These are phyloP conservation scores for Rhodotorula babjevae DNA, from an alignment of 768 basidiomycete genomes.

Conservation along the genomic window DNA sequence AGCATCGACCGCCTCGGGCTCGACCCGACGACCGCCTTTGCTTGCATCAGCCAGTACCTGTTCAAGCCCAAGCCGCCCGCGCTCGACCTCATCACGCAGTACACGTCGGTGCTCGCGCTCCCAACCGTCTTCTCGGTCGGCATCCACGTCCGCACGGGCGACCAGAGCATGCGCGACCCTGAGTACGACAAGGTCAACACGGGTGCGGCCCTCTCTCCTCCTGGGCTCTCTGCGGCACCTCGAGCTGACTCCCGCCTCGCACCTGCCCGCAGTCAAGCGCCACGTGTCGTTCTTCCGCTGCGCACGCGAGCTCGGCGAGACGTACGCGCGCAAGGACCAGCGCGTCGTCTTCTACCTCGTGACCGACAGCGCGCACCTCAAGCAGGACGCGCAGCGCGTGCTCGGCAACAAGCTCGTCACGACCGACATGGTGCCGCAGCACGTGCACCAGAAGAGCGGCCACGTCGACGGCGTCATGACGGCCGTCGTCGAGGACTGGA, in stretches of 20 bases:
- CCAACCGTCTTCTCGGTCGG: slow-evolving; percentile 32
- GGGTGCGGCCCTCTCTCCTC: neutral
- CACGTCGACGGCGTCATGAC: slow-evolving; percentile 32
- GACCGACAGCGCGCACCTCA: slow-evolving; percentile 28
- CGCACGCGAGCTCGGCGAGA: slow-evolving; percentile 29
- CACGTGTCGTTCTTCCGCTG: slow-evolving; percentile 34
- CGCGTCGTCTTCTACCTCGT: slow-evolving; percentile 31
- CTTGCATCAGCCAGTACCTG: slow-evolving; percentile 37
- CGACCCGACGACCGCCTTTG: slow-evolving; percentile 17
- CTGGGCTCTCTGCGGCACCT: too few species aligned
- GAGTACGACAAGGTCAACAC: slow-evolving; percentile 34
- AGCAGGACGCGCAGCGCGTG: slow-evolving; percentile 15
- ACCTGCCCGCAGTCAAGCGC: slow-evolving; percentile 15
- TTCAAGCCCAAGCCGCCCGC: slow-evolving; percentile 32
- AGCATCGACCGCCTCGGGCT: slow-evolving; percentile 21
- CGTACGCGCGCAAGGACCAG: slow-evolving; percentile 26
- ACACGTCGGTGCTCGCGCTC: slow-evolving; percentile 19
- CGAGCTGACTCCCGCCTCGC: too few species aligned
- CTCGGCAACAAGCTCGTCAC: slow-evolving; percentile 26
- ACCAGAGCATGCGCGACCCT: slow-evolving; percentile 29
- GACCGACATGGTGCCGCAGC: slow-evolving; percentile 26
- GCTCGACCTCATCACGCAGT: slow-evolving; percentile 29
- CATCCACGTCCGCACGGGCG: slow-evolving; percentile 32
- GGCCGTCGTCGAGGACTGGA: slow-evolving; percentile 36
- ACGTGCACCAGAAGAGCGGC: slow-evolving; percentile 35